These are phyloP conservation scores for Solanum neorickii DNA, from an alignment of 257 asterid genomes.

Conservation along the genomic window DNA sequence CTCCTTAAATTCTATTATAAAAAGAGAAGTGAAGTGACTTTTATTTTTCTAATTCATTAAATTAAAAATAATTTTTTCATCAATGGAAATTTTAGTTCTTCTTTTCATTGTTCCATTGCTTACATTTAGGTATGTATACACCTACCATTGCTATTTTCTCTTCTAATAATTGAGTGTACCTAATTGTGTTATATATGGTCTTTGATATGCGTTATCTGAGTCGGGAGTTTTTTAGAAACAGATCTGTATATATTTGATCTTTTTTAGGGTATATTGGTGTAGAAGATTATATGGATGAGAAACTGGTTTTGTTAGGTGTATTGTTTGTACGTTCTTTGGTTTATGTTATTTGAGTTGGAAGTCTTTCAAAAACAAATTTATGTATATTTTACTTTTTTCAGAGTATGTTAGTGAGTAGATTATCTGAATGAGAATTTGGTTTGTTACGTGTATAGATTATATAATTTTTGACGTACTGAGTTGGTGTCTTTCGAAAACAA, in stretches of 20 bases:
- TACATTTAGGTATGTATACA: not conserved
- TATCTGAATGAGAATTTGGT: not conserved
- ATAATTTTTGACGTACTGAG: too few relatives aligned
- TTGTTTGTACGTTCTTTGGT: not conserved
- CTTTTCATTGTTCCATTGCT: not conserved
- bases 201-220: not conserved
- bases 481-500: too few relatives aligned
- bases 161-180: too few relatives aligned
- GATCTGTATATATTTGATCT: too few relatives aligned
- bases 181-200: too few relatives aligned
- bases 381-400: not conserved
- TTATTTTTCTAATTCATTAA: too few relatives aligned
- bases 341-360: not conserved
- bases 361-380: not conserved
- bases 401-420: not conserved
- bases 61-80: not conserved
- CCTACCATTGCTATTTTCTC: not conserved
- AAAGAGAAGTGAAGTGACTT: not conserved
- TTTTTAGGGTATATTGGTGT: not conserved
- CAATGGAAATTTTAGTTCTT: not conserved
- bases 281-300: not conserved
- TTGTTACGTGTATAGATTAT: not conserved
- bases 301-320: not conserved
- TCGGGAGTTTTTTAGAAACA: too few relatives aligned
- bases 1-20: not conserved